Conservation (phyloP, 1,284 basidiomycete genomes). For the Leccinum subrobustum region DNA sequence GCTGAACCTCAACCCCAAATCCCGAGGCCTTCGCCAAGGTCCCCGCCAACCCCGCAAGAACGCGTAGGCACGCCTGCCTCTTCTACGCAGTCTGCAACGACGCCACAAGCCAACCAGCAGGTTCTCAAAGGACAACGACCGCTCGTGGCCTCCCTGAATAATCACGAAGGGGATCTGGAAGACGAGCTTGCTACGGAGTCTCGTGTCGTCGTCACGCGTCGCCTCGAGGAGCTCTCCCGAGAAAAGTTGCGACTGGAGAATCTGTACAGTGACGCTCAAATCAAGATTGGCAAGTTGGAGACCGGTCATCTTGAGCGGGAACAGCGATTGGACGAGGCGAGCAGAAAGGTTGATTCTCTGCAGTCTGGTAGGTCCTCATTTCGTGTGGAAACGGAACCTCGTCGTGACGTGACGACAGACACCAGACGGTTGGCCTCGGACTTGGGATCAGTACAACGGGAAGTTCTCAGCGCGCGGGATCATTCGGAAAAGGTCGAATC, state of each 20-base stretch:
- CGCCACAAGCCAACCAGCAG: constrained; percentile 5
- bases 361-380: constrained; percentile 19
- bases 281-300: constrained; percentile 21
- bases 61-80: constrained; percentile 12
- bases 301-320: constrained; percentile 10
- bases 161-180: constrained; percentile 15
- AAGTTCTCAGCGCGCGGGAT: constrained; percentile 6
- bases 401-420: constrained; percentile 20
- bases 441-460: constrained; percentile 16
- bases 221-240: constrained; percentile 20
- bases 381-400: not conserved
- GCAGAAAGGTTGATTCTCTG: constrained; percentile 13
- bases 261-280: constrained; percentile 20
- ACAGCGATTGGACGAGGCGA: constrained; percentile 10
- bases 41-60: constrained; percentile 20
- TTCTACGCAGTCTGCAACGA: constrained; percentile 1
- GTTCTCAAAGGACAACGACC: constrained; percentile 21
- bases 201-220: constrained; percentile 10
- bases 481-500: constrained; percentile 20
- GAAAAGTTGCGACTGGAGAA: constrained; percentile 32
- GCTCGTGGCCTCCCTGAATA: constrained; percentile 13
- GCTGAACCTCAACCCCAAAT: constrained; percentile 12
- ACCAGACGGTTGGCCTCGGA: constrained; percentile 18
- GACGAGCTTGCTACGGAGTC: constrained; percentile 18
- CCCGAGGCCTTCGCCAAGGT: constrained; percentile 11